Evolutionary conservation across 1,284 basidiomycete genomes (phyloP), one percentile per base, ranked within the genome.

Genomic region (Ustilago lituana): DNA sequence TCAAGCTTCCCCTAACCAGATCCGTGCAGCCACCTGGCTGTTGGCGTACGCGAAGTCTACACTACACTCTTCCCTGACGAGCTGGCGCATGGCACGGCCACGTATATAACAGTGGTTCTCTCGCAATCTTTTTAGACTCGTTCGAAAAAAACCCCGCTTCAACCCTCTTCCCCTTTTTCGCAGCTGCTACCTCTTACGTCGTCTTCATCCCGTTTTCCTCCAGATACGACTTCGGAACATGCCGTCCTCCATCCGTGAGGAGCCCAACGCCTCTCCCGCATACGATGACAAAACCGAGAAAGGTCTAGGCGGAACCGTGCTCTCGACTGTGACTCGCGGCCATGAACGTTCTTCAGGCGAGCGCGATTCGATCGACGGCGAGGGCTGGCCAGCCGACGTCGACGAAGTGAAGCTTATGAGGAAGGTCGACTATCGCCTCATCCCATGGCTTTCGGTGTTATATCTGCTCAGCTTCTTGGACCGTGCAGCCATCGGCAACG

Each of bases 401-500:
- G 69, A 76, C 36, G 79, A 81, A 44, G 75, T 73, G 67, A 73
- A 66, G 51, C 58, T 81, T 20, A 40, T 79, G 52, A 54, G 76
- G 39, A 81, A 81, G 63, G 47, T 80, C 43, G 79, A 81, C 32
- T 37, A 76, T 20, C 41, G 45, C 3, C 61, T 81, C 14, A 67
- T 81, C 20, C 79, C 79, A 7, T 78, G 61, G 61, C 51, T 76
- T 5, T 62, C 53, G n/a, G 47, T 79, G 12, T 57, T 78, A 2
- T 78, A 81, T 29, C 55, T 81, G 0, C 43, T 76, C 22, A 24
- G 22, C 19, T 76, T 76, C 27, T 11, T 87, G 83, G 68, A 87
- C 84, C 73, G 86, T 83, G 53, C 83, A 82, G 65, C 85, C 84
- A 60, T 87, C 84, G 74, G 76, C 31, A 74, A 78, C 23, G 74